phyloP scores from a whole-genome alignment of 306 rosid genomes.

The Gleditsia sinensis region DNA sequence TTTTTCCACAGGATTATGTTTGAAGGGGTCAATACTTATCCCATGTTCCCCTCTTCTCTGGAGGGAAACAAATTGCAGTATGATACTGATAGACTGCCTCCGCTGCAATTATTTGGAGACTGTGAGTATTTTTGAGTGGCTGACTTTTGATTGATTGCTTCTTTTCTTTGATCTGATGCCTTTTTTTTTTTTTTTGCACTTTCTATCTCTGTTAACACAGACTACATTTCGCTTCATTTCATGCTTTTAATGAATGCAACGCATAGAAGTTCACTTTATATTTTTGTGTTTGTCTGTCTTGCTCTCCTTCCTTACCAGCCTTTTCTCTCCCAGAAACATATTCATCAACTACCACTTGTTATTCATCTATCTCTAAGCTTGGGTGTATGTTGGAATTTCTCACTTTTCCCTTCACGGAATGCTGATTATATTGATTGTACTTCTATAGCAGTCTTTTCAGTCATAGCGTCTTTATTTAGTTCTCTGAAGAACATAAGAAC shows the following conservation, averaged over 20 bases:
- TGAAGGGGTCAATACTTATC: constrained; percentile 31
- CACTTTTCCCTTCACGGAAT: background rate
- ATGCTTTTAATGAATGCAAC: background rate
- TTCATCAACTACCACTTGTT: background rate
- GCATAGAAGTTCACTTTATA: background rate
- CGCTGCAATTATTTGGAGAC: constrained; percentile 40
- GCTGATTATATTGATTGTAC: background rate
- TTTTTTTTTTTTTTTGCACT: too few species aligned
- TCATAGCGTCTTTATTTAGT: background rate
- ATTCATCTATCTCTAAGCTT: background rate
- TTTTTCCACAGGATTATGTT: constrained; percentile 25
- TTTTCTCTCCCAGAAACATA: background rate
- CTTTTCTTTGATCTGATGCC: background rate
- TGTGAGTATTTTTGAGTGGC: constrained; percentile 23
- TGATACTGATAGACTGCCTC: constrained; percentile 30
- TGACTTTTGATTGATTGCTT: background rate
- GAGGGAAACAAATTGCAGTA: constrained; percentile 32
- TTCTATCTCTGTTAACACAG: constrained; percentile 8
- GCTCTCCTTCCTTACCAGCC: background rate
- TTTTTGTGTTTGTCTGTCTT: background rate
- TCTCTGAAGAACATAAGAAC: background rate
- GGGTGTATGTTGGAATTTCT: background rate
- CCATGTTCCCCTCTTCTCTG: constrained; percentile 25
- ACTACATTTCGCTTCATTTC: background rate
- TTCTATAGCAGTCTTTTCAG: background rate